Evolutionary conservation across 129 eudicot species (phyloP).

Genomic region (Helichrysum umbraculigerum): DNA sequence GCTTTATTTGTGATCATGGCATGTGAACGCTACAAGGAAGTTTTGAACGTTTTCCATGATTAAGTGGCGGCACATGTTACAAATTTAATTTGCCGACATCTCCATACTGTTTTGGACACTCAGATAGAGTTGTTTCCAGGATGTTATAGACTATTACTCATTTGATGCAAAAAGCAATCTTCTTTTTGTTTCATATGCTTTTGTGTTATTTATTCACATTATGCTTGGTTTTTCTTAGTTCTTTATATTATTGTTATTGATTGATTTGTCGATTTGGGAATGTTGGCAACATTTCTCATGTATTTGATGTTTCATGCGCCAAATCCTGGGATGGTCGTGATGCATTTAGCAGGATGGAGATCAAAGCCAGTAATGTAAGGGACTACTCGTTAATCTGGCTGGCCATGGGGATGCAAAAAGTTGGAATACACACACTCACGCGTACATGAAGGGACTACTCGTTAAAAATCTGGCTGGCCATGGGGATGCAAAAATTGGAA

Average conservation of each 20-base stretch:
- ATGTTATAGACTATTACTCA: slow-evolving; percentile 20
- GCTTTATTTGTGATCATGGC: slow-evolving; percentile 28
- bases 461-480: too few relatives aligned
- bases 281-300: background rate
- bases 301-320: background rate
- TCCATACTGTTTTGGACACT: slow-evolving; percentile 20
- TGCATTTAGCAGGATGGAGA: too few relatives aligned
- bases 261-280: background rate
- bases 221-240: background rate
- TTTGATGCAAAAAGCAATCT: slow-evolving; percentile 13
- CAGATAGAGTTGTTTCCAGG: slow-evolving; percentile 1
- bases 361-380: too few relatives aligned
- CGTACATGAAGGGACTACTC: too few relatives aligned
- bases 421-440: too few relatives aligned
- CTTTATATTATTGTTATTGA: background rate
- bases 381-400: too few relatives aligned
- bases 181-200: slow-evolving; percentile 15
- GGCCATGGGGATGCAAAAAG: too few relatives aligned
- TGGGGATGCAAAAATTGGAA: too few relatives aligned
- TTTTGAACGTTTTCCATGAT: slow-evolving; percentile 45
- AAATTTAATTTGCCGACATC: slow-evolving; percentile 36
- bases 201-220: background rate
- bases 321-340: background rate
- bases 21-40: slow-evolving; percentile 37
- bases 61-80: slow-evolving; percentile 27